Percentiles rank a stretch among this genome's conserved stretches.
phyloP scores from a whole-genome alignment of 2,329 filamentous ascomycete species.

The Microdochium nivale region DNA sequence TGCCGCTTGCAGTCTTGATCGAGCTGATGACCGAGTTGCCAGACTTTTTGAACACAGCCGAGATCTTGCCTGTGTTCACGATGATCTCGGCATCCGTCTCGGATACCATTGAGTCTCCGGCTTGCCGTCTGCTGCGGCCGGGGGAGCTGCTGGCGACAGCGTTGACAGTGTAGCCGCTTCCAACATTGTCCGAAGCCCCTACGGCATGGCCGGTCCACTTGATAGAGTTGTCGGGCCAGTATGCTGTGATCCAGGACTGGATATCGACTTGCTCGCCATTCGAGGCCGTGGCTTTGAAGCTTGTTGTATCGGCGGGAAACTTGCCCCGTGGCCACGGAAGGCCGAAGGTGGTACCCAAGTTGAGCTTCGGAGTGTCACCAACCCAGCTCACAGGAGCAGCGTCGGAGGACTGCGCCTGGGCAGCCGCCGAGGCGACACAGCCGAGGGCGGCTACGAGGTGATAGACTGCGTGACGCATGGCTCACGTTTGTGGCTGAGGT shows the following conservation, averaged over 20 bases:
- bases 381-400: slow-evolving; percentile 27
- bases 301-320: slow-evolving; percentile 24
- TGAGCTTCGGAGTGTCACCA: slow-evolving; percentile 24
- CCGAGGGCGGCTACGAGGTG: background rate
- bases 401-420: slow-evolving; percentile 9
- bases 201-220: slow-evolving; percentile 55
- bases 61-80: slow-evolving; percentile 35
- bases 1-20: slow-evolving; percentile 30
- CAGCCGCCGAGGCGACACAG: background rate
- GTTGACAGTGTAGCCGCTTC: slow-evolving; percentile 33
- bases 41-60: slow-evolving; percentile 30
- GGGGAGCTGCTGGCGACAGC: slow-evolving; percentile 8
- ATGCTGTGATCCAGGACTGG: slow-evolving; percentile 48
- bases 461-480: background rate
- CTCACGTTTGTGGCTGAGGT: too few relatives aligned
- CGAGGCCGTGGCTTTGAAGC: slow-evolving; percentile 21
- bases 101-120: slow-evolving; percentile 7
- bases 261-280: slow-evolving; percentile 21
- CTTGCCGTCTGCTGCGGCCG: slow-evolving; percentile 8
- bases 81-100: slow-evolving; percentile 19
- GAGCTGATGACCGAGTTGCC: slow-evolving; percentile 29
- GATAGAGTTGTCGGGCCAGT: slow-evolving; percentile 51
- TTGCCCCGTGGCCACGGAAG: slow-evolving; percentile 33
- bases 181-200: slow-evolving; percentile 26
- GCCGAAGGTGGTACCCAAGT: slow-evolving; percentile 31